phyloP scores from a whole-genome alignment of 495 filamentous ascomycete species.

The Jackrogersella minutella region DNA sequence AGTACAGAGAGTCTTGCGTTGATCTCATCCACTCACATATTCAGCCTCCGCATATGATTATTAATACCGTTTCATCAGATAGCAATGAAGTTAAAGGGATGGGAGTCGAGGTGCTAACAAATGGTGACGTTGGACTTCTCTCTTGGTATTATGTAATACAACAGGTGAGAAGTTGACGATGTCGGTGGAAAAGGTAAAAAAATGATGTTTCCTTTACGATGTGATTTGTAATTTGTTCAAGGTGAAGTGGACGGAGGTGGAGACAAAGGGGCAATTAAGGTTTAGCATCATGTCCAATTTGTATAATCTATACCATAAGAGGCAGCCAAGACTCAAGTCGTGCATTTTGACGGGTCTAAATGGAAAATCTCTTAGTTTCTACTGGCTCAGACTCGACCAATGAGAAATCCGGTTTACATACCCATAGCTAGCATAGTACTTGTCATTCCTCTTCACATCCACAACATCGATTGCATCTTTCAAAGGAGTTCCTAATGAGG shows the following conservation, averaged over 20 bases:
- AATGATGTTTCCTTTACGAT: slow-evolving; percentile 10
- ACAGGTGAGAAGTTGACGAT: slow-evolving; percentile 3
- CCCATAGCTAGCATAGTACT: background rate
- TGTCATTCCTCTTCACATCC: background rate
- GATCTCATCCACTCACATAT: too few relatives aligned
- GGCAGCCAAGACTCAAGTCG: slow-evolving; percentile 45
- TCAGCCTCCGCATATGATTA: too few relatives aligned
- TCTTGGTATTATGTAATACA: background rate
- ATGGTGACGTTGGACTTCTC: background rate
- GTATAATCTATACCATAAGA: slow-evolving; percentile 43
- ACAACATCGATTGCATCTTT: slow-evolving; percentile 27
- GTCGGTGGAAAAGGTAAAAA: too few relatives aligned
- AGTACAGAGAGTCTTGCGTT: too few relatives aligned
- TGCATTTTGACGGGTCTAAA: slow-evolving; percentile 32
- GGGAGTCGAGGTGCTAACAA: background rate
- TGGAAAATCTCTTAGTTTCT: slow-evolving; percentile 1
- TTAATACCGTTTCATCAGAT: too few relatives aligned
- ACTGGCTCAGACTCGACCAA: slow-evolving; percentile 2
- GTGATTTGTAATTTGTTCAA: slow-evolving; percentile 23
- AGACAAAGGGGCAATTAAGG: background rate
- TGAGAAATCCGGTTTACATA: too few relatives aligned
- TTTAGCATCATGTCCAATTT: slow-evolving; percentile 21
- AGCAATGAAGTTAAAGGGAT: too few relatives aligned
- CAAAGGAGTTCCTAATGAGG: slow-evolving; percentile 20
- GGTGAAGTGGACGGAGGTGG: background rate